Evolutionary conservation across 192 early-diverging fungal genomes (phyloP), one percentile per base, ranked within the genome.

Genomic region (Rhizoclosmatium globosum): DNA sequence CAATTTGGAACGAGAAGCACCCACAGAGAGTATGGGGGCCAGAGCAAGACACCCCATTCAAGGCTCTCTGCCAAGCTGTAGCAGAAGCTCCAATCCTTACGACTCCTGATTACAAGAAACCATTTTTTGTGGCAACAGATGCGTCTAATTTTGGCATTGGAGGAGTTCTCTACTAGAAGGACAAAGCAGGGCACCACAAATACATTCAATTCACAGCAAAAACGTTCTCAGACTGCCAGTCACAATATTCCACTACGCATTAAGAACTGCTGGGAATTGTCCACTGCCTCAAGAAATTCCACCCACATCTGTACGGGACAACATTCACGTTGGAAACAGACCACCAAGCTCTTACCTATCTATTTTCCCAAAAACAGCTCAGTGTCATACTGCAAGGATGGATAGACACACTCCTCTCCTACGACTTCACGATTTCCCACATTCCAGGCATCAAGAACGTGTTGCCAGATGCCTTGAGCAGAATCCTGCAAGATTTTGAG

Each of bases 251-350:
- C 13, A 42, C 65, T 4, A 67, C 65, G 21, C 43, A 67, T 21
- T 42, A 46, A 42, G 65, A 67, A 39, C 43, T 81, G 44, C 58
- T 72, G 53, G 73, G 57, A 58, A 78, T 78, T 15, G 2, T 81
- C 0, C 77, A 50, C 38, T 17, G 48, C 0, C 7, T 81, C 9
- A 44, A 69, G 1, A 69, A 81, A 3, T 81, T 79, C 74, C 1
- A 56, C 4, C 61, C 47, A 0, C 70, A 79, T 46, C 6, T 81
- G 7, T 44, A 68, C 23, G 75, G 68, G 3, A 0, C 2, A 0
- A n/a, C 2, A 0, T 81, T 81, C 68, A 58, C 21, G 0, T 7
- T 78, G 0, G 4, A 72, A 56, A 81, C 60, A 0, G 64, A 78
- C 43, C 74, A 81, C 56, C 41, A 61, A 41, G 60, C 60, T 0